phyloP scores from a whole-genome alignment of 2,329 filamentous ascomycete species.

The Pseudogymnoascus sp. region DNA sequence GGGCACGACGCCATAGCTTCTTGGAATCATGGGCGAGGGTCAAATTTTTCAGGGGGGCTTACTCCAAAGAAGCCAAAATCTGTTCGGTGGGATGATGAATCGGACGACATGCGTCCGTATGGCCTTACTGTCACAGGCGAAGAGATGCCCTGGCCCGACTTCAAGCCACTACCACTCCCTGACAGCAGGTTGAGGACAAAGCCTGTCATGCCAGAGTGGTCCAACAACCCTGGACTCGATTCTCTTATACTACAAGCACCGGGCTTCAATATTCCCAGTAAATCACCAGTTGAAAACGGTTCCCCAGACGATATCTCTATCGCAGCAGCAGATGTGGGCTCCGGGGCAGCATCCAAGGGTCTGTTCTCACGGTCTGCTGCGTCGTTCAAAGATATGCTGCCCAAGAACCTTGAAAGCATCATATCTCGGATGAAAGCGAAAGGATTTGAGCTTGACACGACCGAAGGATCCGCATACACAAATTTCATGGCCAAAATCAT shows the following conservation, averaged over 20 bases:
- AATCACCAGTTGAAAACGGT: neutral
- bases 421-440: constrained; percentile 21
- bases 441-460: constrained; percentile 10
- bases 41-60: constrained; percentile 4
- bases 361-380: constrained; percentile 2
- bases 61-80: neutral
- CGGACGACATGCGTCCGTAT: neutral
- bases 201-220: constrained; percentile 8
- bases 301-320: neutral
- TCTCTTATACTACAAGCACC: neutral
- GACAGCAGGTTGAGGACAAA: neutral
- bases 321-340: neutral
- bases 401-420: constrained; percentile 29
- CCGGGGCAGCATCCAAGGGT: neutral
- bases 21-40: constrained; percentile 2
- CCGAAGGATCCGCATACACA: constrained; percentile 12
- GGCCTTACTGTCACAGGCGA: neutral
- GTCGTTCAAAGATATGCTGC: constrained; percentile 27
- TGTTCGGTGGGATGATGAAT: neutral
- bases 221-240: constrained; percentile 7
- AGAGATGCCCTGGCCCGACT: constrained; percentile 9
- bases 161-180: neutral
- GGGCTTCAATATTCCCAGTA: neutral
- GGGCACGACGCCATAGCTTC: neutral
- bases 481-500: constrained; percentile 31